Evolutionary conservation across 1,284 basidiomycete species (phyloP), one percentile per base, ranked within the genome.

Genomic region (Papiliotrema fonsecae): DNA sequence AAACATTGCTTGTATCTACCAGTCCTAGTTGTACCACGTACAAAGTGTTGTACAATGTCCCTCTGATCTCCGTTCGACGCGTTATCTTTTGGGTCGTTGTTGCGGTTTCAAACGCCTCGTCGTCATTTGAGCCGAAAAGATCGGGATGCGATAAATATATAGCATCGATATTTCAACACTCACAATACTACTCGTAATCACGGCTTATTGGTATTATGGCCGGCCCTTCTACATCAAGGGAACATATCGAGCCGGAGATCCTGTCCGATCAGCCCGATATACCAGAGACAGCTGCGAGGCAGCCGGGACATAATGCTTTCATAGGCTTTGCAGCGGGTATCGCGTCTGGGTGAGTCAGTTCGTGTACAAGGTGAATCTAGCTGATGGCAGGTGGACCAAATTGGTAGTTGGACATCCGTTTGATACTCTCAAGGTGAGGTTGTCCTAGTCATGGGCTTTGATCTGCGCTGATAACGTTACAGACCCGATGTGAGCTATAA

Each of bases 251-350:
- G 30, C 22, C 30, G 22, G 47, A 42, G 32, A 42, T 42, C 4
- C 25, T 42, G 19, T 42, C 39, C 13, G 47, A 48, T 18, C 7
- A 24, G 9, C 47, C 38, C 3, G 47, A 48, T 22, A 39, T 48
- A 3, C 47, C 38, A 4, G 40, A 48, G 26, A 47, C 27, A 7
- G 19, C 37, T 6, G 32, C 25, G 44, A 7, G 25, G 18, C 30
- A 41, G 25, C 14, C 19, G 47, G 41, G 41, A 26, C 69, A 72
- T 51, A 56, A 61, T 42, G 65, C 66, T 26, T 67, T 66, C 43
- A 51, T 67, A 9, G 71, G 71, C 2, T 73, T 73, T 49, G 69
- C 69, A 16, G 71, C 71, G 10, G 71, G 71, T 1, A 47, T 72
- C 16, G 59, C 62, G 21, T 73, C 70, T 18, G 70, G 70, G 62